Base-by-base conservation (phyloP, 495 filamentous ascomycete genomes). In the Aspergillus heteromorphus region DNA sequence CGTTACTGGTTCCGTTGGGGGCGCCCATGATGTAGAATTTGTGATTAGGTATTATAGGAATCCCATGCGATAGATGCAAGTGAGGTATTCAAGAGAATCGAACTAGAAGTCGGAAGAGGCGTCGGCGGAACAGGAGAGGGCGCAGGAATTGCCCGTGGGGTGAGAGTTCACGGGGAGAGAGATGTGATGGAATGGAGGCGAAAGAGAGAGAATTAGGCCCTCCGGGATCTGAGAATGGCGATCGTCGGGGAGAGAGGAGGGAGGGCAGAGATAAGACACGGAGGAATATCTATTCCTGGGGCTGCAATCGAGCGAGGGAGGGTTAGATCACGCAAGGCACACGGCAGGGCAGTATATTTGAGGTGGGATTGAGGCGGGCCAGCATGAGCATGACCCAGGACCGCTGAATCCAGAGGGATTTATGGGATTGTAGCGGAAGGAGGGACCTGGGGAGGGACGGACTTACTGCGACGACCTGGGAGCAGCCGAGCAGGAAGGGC, bases 1-100 rank as follows among this genome's bases (percentile, higher is more conserved):
- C 82, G 61, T 85, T 87, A 56, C 65, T 64, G 60, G 70, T 62
- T 52, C 65, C 69, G 58, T 75, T 74, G 56, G 70, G 49, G 51
- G 59, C 60, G 48, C 65, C 63, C 74, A 77, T 77, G 65, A 63
- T 73, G 67, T 45, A 55, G 38, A 23, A 45, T 49, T 38, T 55
- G 40, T n/a, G 42, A 66, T 63, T 65, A 62, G 38, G 55, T 49
- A 63, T 65, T 50, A 59, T 56, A 56, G 38, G 42, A 40, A 63
- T 59, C 63, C 62, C 62, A 60, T 66, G 51, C 53, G 49, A 62
- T 38, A 57, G 54, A 57, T 52, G 48, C 23, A 21, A 27, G 27
- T 38, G 48, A 17, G 42, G 27, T 40, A 38, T 48, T 49, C 14
- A 19, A 42, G 48, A 53, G 36, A 36, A 48, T 56, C 30, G 43